These are phyloP conservation scores for Diaporthe caulivora DNA, from an alignment of 2,329 filamentous ascomycete genomes.

Conservation along the genomic window DNA sequence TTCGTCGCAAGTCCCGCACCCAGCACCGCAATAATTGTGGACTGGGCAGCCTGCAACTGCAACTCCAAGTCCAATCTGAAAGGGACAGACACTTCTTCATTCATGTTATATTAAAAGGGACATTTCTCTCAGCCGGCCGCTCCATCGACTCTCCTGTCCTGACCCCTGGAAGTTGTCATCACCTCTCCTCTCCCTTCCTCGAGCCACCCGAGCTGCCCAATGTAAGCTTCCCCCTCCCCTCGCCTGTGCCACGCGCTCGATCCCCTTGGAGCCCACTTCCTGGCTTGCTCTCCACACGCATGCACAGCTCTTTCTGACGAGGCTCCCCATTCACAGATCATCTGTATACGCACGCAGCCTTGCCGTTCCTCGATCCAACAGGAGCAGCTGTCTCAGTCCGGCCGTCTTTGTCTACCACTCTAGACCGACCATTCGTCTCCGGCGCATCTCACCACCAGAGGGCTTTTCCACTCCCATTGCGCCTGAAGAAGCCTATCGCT, in stretches of 20 bases:
- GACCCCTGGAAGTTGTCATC: conserved; percentile 18
- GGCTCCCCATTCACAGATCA: conserved; percentile 6
- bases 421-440: conserved; percentile 21
- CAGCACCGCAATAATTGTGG: conserved; percentile 25
- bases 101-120: conserved; percentile 29
- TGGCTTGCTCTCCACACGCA: background rate
- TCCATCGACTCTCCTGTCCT: conserved; percentile 6
- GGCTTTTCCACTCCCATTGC: background rate
- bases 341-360: conserved; percentile 4
- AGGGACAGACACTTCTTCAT: conserved; percentile 5
- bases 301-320: conserved; percentile 9
- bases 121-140: conserved; percentile 8
- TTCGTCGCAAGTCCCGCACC: conserved; percentile 31
- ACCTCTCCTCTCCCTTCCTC: background rate
- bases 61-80: background rate
- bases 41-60: conserved; percentile 28
- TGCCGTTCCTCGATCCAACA: conserved; percentile 4
- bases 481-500: background rate
- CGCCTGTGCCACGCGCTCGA: background rate
- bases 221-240: conserved; percentile 30
- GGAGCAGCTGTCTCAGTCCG: conserved; percentile 5
- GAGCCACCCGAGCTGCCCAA: conserved; percentile 1
- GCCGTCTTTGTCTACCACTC: conserved; percentile 29
- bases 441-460: background rate
- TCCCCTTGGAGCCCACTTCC: conserved; percentile 4